Conservation (phyloP, 306 rosid genomes). For the Inga leiocalycina region DNA sequence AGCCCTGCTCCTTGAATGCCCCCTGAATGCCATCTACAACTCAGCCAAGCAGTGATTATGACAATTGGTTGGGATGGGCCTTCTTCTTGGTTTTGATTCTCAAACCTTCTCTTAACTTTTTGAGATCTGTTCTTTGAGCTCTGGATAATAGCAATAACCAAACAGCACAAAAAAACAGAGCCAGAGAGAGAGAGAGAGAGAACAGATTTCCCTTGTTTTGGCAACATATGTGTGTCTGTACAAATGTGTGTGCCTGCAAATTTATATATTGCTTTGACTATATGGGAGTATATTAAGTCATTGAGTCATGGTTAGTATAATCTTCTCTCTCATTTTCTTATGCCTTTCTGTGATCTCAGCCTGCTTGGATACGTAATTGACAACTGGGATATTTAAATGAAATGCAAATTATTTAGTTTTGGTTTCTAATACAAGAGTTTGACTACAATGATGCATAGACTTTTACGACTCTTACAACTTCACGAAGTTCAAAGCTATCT, state of each 20-base stretch:
- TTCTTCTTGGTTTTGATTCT: background rate
- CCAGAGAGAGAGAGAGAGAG: background rate
- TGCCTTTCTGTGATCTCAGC: background rate
- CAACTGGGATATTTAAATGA: background rate
- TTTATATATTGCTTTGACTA: no score
- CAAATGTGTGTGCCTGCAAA: background rate
- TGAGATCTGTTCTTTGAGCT: conserved; percentile 5
- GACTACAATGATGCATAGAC: background rate
- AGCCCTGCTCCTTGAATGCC: no score
- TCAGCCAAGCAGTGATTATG: no score
- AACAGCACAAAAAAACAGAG: background rate
- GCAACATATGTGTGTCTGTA: background rate
- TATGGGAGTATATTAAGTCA: background rate
- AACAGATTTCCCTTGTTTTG: background rate
- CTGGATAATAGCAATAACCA: background rate
- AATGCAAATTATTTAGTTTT: no score
- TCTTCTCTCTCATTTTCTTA: background rate
- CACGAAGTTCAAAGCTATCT: background rate
- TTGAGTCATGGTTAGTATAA: background rate
- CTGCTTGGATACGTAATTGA: background rate
- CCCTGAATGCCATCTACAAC: no score
- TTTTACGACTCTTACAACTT: background rate
- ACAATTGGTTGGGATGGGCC: background rate
- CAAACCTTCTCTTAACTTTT: background rate
- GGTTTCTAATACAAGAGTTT: background rate